Base-by-base conservation (phyloP, 1,284 basidiomycete species). In the Ceratorhiza oryzae-sativae region DNA sequence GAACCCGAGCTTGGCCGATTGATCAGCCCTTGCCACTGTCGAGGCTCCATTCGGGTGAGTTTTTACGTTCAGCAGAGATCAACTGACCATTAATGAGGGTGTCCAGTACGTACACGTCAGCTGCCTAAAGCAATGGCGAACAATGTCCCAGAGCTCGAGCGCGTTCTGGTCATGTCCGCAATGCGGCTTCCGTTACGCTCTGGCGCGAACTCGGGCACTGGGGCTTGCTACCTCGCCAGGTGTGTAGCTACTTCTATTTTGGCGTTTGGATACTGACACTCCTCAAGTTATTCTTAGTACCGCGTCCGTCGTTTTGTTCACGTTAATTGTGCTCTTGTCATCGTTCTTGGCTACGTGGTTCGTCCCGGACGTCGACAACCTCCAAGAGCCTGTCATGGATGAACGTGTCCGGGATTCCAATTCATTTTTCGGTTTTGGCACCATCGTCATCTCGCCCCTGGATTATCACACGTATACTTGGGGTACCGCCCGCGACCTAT, bases 151-250 rank as follows among this genome's bases (percentile, higher is more conserved):
- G 32, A 86, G 86, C 13, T 79, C 82, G 63, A 85, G 83, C 71
- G 87, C 89, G 9, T 92, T 91, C 82, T 92, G 87, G 80, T 81
- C 85, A 4, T 93, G 91, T 76, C 89, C 88, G 0, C 90, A 92
- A 79, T 93, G 91, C 76, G 85, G 84, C 60, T 93, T 92, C 77
- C 83, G 84, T 73, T 93, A 93, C 77, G 85, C 87, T 53, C 90
- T 92, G 75, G 83, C 87, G 8, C 85, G 91, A 49, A 92, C 91
- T 1, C 83, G 81, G 46, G 85, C 86, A 8, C 80, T 87, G 10
- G 91, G 91, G 42, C 81, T 93, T 67, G 92, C 90, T 30, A 87
- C 87, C 13, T 93, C 93, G 76, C 87, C 89, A 79, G 80, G 91
- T 88, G 78, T 67, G 84, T 79, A 34, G 25, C 41, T 62, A 62